Conservation (phyloP, 1,284 basidiomycete species). For the Ceratobasidium sp. region DNA sequence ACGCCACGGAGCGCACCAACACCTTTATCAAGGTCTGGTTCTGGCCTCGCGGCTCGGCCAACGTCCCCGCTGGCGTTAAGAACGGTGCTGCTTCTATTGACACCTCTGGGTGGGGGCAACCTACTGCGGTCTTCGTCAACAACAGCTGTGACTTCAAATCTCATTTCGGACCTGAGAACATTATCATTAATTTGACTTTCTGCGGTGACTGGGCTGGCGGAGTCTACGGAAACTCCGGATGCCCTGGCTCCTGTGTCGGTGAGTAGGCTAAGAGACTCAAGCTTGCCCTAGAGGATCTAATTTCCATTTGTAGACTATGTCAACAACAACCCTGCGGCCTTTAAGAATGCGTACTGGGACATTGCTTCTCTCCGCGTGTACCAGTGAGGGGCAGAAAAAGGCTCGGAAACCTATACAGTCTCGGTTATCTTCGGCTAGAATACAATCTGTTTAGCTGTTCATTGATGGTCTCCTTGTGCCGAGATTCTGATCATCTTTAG, state of each 20-base stretch:
- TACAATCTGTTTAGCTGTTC: background rate
- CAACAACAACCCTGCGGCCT: slow-evolving; percentile 63
- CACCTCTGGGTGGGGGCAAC: slow-evolving; percentile 65
- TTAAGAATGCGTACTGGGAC: slow-evolving; percentile 68
- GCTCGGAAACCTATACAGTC: background rate
- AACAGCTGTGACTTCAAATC: slow-evolving; percentile 61
- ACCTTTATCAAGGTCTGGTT: slow-evolving; percentile 71
- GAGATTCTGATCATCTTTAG: too few species aligned
- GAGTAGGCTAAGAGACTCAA: slow-evolving; percentile 28
- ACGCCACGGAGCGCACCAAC: slow-evolving; percentile 67
- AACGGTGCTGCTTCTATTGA: slow-evolving; percentile 61
- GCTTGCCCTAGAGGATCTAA: background rate
- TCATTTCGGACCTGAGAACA: slow-evolving; percentile 63
- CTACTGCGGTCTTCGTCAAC: slow-evolving; percentile 62
- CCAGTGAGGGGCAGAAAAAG: slow-evolving; percentile 22
- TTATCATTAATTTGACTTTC: slow-evolving; percentile 62
- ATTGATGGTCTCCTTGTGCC: background rate
- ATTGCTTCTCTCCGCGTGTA: slow-evolving; percentile 66
- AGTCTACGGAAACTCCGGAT: slow-evolving; percentile 55
- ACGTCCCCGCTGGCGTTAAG: slow-evolving; percentile 64
- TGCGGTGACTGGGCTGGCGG: slow-evolving; percentile 63
- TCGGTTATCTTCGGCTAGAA: slow-evolving; percentile 2
- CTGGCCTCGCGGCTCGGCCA: slow-evolving; percentile 63
- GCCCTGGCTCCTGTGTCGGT: slow-evolving; percentile 50
- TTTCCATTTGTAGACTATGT: slow-evolving; percentile 55